A percentile compares a stretch with the other conserved stretches of the same genome.
Evolutionary conservation across 2,329 filamentous ascomycete species (phyloP).

Genomic region (Claviceps quebecensis): DNA sequence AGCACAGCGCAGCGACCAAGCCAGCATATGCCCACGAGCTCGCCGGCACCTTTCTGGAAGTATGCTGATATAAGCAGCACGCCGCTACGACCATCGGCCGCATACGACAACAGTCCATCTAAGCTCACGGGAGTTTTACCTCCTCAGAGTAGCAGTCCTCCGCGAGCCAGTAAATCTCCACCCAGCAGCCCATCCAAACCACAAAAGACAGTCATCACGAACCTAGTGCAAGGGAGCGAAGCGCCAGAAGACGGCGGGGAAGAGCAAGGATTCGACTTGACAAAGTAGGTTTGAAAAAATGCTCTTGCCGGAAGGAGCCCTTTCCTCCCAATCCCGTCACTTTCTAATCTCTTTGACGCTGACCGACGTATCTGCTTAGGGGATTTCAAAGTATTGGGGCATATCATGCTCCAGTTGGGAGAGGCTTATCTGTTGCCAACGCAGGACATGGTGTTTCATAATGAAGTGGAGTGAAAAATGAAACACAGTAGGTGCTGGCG

Average conservation of each 20-base stretch:
- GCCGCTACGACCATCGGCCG: constrained; percentile 38
- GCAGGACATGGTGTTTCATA: constrained; percentile 23
- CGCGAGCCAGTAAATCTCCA: constrained; percentile 34
- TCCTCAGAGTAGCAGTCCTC: constrained; percentile 46
- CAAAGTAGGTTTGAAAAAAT: constrained; percentile 30
- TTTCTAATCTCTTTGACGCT: background rate
- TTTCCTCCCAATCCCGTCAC: no score
- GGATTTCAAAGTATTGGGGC: constrained; percentile 53
- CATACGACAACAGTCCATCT: constrained; percentile 45
- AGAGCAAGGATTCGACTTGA: constrained; percentile 42
- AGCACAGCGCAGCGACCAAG: constrained; percentile 71
- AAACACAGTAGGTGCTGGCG: background rate
- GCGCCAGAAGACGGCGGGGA: constrained; percentile 25
- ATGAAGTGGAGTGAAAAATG: background rate
- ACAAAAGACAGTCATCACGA: constrained; percentile 17
- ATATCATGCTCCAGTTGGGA: constrained; percentile 42
- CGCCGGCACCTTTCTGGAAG: constrained; percentile 79
- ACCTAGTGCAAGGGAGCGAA: constrained; percentile 11
- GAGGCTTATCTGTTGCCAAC: constrained; percentile 29
- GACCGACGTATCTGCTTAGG: constrained; percentile 23
- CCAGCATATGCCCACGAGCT: constrained; percentile 75
- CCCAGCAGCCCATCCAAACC: constrained; percentile 36
- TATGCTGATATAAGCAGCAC: constrained; percentile 67
- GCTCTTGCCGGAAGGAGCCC: background rate
- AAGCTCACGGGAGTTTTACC: constrained; percentile 30